Conservation (phyloP, 2,329 filamentous ascomycete genomes). For the Trichophyton schoenleinii region DNA sequence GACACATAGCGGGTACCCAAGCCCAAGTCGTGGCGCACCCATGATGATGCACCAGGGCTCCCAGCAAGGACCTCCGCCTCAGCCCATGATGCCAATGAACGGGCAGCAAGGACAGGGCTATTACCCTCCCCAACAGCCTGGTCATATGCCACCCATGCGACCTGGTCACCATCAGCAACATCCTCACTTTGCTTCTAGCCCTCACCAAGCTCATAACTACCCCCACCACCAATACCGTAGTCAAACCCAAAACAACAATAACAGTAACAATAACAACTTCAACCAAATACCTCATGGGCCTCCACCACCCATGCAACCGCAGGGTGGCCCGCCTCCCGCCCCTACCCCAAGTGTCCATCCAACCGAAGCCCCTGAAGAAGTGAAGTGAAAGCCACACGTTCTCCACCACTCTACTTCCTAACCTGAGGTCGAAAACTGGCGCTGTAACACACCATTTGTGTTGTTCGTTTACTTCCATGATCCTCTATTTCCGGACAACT, state of each 20-base stretch:
- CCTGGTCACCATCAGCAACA: conserved; percentile 45
- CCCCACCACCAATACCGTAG: conserved; percentile 45
- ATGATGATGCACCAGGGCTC: conserved; percentile 95
- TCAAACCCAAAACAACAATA: conserved; percentile 43
- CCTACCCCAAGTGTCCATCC: conserved; percentile 27
- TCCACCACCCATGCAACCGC: conserved; percentile 26
- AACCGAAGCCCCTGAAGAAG: conserved; percentile 34
- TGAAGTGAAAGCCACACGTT: conserved; percentile 28
- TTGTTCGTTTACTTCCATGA: conserved; percentile 3
- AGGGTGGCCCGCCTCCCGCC: conserved; percentile 17
- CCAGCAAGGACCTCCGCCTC: conserved; percentile 66
- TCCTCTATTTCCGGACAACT: conserved; percentile 4
- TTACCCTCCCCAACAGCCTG: conserved; percentile 57
- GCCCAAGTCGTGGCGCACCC: conserved; percentile 69
- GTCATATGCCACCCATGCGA: conserved; percentile 52
- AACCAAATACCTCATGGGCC: conserved; percentile 36
- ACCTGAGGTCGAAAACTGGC: neutral
- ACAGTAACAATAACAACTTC: conserved; percentile 21
- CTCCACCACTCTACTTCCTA: neutral
- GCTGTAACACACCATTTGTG: neutral
- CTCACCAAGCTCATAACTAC: conserved; percentile 52
- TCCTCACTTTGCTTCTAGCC: conserved; percentile 54
- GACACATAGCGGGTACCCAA: conserved; percentile 67
- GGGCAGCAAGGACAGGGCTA: conserved; percentile 63
- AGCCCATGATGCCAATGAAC: conserved; percentile 62